phyloP scores from a whole-genome alignment of 2,329 filamentous ascomycete species.

The Sporothrix euskadiensis region DNA sequence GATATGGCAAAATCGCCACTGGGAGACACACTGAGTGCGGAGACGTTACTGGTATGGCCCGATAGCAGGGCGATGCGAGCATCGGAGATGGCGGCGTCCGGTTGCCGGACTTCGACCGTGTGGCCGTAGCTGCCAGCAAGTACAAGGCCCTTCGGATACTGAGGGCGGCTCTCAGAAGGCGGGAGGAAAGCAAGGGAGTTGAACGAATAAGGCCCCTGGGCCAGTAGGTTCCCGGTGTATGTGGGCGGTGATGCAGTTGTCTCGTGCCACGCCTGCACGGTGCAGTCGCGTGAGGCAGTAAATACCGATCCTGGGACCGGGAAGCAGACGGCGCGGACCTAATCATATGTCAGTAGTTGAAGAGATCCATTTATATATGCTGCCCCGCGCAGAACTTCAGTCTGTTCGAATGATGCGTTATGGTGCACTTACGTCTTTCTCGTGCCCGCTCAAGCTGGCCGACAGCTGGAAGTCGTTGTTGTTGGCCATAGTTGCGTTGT shows the following conservation, averaged over 20 bases:
- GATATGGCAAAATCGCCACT: constrained; percentile 77
- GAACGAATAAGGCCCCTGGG: constrained; percentile 80
- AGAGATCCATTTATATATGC: not conserved
- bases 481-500: constrained; percentile 29
- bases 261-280: constrained; percentile 82
- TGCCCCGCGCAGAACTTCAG: no score
- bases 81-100: constrained; percentile 64
- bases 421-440: constrained; percentile 80
- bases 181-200: constrained; percentile 79
- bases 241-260: constrained; percentile 58
- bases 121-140: constrained; percentile 88
- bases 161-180: constrained; percentile 52
- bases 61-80: constrained; percentile 83
- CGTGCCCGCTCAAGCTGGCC: constrained; percentile 82
- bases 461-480: constrained; percentile 93
- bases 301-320: constrained; percentile 68
- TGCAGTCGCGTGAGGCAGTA: constrained; percentile 88
- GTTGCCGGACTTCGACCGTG: constrained; percentile 85
- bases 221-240: constrained; percentile 77
- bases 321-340: constrained; percentile 88
- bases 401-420: not conserved
- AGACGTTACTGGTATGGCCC: constrained; percentile 86
- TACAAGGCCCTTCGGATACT: constrained; percentile 75
- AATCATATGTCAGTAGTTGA: not conserved
- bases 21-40: constrained; percentile 76